Base-by-base conservation (phyloP, 306 rosid genomes). In the Quercus wislizeni region DNA sequence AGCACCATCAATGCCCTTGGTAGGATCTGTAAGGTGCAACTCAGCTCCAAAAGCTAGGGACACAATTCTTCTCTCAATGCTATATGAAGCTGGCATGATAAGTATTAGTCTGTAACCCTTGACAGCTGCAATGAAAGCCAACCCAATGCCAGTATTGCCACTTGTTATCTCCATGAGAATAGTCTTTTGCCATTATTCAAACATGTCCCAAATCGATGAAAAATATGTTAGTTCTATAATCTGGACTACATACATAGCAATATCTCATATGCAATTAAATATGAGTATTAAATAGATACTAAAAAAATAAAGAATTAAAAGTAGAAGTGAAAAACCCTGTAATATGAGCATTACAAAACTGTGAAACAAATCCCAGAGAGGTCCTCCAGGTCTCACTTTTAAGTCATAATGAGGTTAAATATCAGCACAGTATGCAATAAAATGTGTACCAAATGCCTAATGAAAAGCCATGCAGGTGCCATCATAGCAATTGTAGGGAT, bases 101-200 rank as follows among this genome's bases (percentile, higher is more conserved):
- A 89, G 83, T 58, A 81, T 27, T 71, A 94, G 78, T 75, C 81
- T 94, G 79, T 94, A 94, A 65, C 96, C 97, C 79, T 82, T 90
- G 80, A 81, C 62, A 46, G 91, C 98, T 83, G 90, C 96, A 72
- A 94, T 55, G 80, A 78, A 90, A 43, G 97, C 96, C 87, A 94
- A 78, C 57, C 97, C 96, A 79, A 94, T 91, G 74, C 98, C 98
- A 0, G 98, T 94, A 78, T 92, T 94, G 55, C 97, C 97, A 74
- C 93, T 80, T 14, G 98, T 94, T 7, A 79, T 55, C 92, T 94
- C 98, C 73, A 94, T 76, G 20, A 92, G 91, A 54, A 86, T 78
- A 78, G 89, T 90, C 98, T 92, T 83, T 64, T 15, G 43, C 54
- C 54, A 82, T 80, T 6, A 55, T 57, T 81, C 27, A 81, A 62